Percentiles rank a stretch among this genome's conserved stretches.
These are phyloP conservation scores for Parasarocladium wereldwijsianum DNA, from an alignment of 2,329 filamentous ascomycete genomes.

Conservation along the genomic window DNA sequence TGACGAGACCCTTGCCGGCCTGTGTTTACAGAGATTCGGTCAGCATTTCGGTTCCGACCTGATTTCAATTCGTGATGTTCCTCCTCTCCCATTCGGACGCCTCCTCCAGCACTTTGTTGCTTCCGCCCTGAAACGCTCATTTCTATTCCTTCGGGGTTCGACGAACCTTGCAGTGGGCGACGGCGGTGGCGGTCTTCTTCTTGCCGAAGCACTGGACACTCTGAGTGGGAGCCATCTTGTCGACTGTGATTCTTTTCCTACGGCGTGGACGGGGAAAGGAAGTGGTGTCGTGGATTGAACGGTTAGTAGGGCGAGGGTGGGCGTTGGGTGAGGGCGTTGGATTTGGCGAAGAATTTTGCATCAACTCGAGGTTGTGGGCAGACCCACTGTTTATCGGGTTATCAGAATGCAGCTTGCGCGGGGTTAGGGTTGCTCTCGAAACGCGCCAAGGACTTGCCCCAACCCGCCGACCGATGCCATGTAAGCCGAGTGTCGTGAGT, in stretches of 20 bases:
- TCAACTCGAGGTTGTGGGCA: too few relatives aligned
- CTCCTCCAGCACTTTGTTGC: background rate
- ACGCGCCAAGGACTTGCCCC: too few relatives aligned
- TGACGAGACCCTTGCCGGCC: slow-evolving; percentile 62
- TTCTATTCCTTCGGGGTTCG: slow-evolving; percentile 1
- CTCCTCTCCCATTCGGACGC: background rate
- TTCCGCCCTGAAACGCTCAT: background rate
- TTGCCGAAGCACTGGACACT: slow-evolving; percentile 98
- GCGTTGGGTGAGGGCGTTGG: slow-evolving; percentile 2
- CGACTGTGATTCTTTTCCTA: slow-evolving; percentile 34
- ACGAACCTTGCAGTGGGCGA: slow-evolving; percentile 84
- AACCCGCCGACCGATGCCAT: too few relatives aligned
- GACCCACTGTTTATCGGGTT: too few relatives aligned
- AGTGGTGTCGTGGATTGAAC: slow-evolving; percentile 10
- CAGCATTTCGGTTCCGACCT: slow-evolving; percentile 11
- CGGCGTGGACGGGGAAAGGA: slow-evolving; percentile 5
- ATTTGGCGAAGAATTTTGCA: slow-evolving; percentile 6
- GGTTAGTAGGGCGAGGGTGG: slow-evolving; percentile 3
- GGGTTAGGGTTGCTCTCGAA: too few relatives aligned
- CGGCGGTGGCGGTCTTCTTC: slow-evolving; percentile 81
- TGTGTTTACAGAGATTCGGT: slow-evolving; percentile 15
- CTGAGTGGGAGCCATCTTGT: slow-evolving; percentile 60
- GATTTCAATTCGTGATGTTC: background rate
- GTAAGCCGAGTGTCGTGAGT: too few relatives aligned
- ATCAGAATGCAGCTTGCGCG: too few relatives aligned